Evolutionary conservation across 139 green algal genomes (phyloP).

Genomic region (Coelastrella sp.): DNA sequence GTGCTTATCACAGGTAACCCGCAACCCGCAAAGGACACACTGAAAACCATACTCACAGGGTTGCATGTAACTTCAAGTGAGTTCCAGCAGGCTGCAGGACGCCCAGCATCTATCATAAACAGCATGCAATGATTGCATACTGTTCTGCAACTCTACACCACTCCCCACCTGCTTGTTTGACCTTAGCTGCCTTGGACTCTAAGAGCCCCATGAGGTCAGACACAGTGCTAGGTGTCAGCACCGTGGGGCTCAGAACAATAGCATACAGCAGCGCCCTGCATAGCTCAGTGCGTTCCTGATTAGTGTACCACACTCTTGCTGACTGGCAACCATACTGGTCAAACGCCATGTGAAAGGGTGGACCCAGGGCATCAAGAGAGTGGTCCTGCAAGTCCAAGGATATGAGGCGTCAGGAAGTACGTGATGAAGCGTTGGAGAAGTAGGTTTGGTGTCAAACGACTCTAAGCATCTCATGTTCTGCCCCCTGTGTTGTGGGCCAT

Average conservation of each 20-base stretch:
- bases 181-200: conserved; percentile 8
- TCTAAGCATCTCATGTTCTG: no score
- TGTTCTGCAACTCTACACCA: not conserved
- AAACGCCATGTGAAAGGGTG: not conserved
- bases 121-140: not conserved
- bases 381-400: not conserved
- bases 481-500: no score
- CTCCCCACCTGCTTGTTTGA: conserved; percentile 20
- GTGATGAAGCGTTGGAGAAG: no score
- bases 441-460: no score
- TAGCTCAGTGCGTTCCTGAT: conserved; percentile 61
- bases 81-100: not conserved
- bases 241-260: conserved; percentile 55
- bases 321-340: conserved; percentile 44
- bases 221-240: conserved; percentile 54
- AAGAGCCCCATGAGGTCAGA: conserved; percentile 65
- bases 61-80: not conserved
- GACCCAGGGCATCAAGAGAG: not conserved
- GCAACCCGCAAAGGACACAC: no score
- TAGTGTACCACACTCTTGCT: conserved; percentile 1
- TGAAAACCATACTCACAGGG: no score
- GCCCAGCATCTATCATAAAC: not conserved
- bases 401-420: not conserved
- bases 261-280: conserved; percentile 75
- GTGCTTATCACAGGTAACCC: no score